phyloP scores from a whole-genome alignment of 306 rosid genomes.

The Casuarina equisetifolia region DNA sequence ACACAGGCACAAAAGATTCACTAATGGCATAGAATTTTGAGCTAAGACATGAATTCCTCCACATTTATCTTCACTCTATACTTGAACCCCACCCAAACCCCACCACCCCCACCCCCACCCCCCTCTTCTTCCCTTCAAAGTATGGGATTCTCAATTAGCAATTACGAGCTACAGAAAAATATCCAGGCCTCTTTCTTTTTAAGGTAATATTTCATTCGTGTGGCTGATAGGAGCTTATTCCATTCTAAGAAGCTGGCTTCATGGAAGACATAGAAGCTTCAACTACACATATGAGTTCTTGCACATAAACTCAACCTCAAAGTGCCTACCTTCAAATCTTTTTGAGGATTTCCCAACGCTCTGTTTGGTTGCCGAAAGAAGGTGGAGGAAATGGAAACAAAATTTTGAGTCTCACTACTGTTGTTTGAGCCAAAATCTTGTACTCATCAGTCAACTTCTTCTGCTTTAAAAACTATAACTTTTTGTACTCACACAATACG shows the following conservation, averaged over 20 bases:
- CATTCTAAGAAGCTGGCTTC: slow-evolving; percentile 1
- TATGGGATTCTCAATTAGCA: background rate
- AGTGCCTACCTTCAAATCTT: background rate
- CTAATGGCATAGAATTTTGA: background rate
- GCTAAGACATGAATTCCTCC: background rate
- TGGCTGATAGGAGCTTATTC: background rate
- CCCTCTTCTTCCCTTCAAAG: too few relatives aligned
- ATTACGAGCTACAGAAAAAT: background rate
- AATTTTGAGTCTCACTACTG: background rate
- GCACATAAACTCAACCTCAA: background rate
- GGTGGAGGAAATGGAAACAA: background rate
- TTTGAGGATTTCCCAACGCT: background rate
- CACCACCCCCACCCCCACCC: too few relatives aligned
- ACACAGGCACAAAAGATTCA: background rate
- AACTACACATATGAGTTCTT: background rate
- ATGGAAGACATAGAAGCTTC: background rate
- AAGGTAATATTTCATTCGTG: background rate
- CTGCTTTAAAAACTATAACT: too few relatives aligned
- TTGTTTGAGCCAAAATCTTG: background rate
- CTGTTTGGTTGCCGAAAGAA: background rate
- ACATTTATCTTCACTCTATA: background rate
- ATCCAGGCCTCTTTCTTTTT: background rate
- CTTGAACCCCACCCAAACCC: too few relatives aligned
- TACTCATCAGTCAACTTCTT: background rate
- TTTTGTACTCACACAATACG: background rate